Conservation (phyloP, 2,329 filamentous ascomycete genomes). For the Davidsoniella virescens region DNA sequence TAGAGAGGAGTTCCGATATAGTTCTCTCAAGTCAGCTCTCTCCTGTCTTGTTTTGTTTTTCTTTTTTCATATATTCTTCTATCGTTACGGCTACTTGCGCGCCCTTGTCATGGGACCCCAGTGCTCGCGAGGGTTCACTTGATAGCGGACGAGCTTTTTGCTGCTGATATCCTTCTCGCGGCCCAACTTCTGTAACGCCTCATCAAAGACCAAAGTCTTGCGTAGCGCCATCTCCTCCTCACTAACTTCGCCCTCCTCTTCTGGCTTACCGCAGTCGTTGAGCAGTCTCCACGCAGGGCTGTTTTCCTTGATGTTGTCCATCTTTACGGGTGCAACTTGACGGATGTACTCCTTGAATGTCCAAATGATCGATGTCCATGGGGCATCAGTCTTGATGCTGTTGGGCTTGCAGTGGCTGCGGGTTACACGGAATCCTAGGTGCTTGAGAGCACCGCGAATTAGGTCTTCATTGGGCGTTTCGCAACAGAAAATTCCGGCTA, state of each 20-base stretch:
- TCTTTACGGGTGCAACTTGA: conserved; percentile 64
- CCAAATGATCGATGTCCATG: conserved; percentile 81
- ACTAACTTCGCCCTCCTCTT: conserved; percentile 13
- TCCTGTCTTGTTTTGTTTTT: no score
- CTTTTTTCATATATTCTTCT: not conserved
- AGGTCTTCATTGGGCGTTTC: conserved; percentile 63
- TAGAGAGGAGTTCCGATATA: no score
- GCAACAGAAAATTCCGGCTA: conserved; percentile 66
- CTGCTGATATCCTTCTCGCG: conserved; percentile 39
- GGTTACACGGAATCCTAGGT: conserved; percentile 66
- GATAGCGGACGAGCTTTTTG: conserved; percentile 68
- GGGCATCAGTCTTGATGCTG: conserved; percentile 84
- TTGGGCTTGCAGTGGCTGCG: conserved; percentile 81
- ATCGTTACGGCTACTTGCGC: conserved; percentile 19
- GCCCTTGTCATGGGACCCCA: conserved; percentile 72
- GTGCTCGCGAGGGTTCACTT: conserved; percentile 76
- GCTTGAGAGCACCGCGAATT: conserved; percentile 63
- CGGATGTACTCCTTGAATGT: conserved; percentile 83
- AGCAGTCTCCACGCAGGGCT: conserved; percentile 59
- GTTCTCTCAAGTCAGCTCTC: no score
- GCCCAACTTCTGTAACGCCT: conserved; percentile 58
- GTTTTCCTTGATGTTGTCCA: conserved; percentile 50
- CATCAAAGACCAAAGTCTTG: conserved; percentile 57
- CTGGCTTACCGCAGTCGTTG: conserved; percentile 16
- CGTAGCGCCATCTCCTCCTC: conserved; percentile 27